These are phyloP conservation scores for Fusarium sp. DNA, from an alignment of 2,329 filamentous ascomycete genomes.

Conservation along the genomic window DNA sequence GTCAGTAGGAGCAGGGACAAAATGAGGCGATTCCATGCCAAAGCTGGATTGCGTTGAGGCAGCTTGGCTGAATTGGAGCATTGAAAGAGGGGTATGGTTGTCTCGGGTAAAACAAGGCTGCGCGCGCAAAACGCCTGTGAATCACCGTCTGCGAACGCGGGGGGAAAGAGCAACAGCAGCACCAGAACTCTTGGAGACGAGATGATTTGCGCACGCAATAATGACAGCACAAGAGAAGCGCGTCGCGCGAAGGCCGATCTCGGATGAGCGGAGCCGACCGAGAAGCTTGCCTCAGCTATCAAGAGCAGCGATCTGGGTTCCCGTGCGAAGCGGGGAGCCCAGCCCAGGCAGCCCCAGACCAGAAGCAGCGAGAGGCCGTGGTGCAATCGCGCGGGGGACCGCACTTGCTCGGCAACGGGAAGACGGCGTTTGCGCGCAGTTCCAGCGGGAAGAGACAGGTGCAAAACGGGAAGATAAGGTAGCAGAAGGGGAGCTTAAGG, in stretches of 20 bases:
- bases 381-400: constrained; percentile 37
- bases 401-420: constrained; percentile 29
- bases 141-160: constrained; percentile 25
- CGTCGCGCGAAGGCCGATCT: constrained; percentile 32
- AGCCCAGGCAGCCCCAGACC: constrained; percentile 12
- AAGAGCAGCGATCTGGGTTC: constrained; percentile 27
- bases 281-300: constrained; percentile 22
- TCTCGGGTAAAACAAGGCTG: constrained; percentile 16
- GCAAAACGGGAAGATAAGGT: constrained; percentile 7
- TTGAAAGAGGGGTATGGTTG: constrained; percentile 22
- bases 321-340: constrained; percentile 35
- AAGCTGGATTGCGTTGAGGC: constrained; percentile 16
- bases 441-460: constrained; percentile 12
- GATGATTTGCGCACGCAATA: constrained; percentile 5
- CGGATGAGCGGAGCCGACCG: constrained; percentile 38
- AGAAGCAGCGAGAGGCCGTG: constrained; percentile 25
- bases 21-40: constrained; percentile 30
- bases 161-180: constrained; percentile 5
- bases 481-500: constrained; percentile 16
- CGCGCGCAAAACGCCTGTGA: constrained; percentile 20
- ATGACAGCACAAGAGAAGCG: constrained; percentile 9
- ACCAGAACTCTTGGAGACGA: background rate
- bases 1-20: constrained; percentile 43
- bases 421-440: constrained; percentile 28
- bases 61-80: constrained; percentile 1